Conservation (phyloP, 768 basidiomycete genomes). For the Vararia minispora region DNA sequence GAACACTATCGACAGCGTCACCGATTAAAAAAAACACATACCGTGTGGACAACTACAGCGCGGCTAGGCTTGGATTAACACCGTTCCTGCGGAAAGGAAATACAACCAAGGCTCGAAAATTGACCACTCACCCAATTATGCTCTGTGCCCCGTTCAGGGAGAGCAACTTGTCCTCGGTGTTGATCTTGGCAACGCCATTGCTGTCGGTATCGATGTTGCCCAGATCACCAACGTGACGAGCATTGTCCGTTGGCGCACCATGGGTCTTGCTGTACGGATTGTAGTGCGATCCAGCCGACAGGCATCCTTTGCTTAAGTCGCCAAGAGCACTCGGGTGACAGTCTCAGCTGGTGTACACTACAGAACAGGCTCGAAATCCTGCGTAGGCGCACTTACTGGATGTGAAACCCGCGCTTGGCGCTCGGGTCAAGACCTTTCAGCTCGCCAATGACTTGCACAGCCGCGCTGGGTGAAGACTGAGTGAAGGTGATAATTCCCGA, state of each 20-base stretch:
- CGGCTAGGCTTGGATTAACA: conserved; percentile 31
- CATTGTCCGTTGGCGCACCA: conserved; percentile 43
- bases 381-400: conserved; percentile 46
- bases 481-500: conserved; percentile 57
- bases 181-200: conserved; percentile 44
- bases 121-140: conserved; percentile 57
- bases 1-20: background rate
- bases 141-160: conserved; percentile 57
- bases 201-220: conserved; percentile 62
- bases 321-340: conserved; percentile 27
- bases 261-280: conserved; percentile 60
- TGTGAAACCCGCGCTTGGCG: conserved; percentile 62
- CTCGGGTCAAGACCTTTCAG: conserved; percentile 48
- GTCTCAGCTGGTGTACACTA: background rate
- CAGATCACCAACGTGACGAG: conserved; percentile 65
- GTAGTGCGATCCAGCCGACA: conserved; percentile 65
- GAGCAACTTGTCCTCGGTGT: conserved; percentile 46
- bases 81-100: background rate
- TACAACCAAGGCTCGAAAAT: too few relatives aligned
- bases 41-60: conserved; percentile 65
- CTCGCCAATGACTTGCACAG: conserved; percentile 52
- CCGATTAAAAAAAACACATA: conserved; percentile 16
- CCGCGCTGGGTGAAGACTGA: conserved; percentile 36
- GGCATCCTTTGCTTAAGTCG: conserved; percentile 54
- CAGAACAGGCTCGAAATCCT: background rate